A percentile compares a stretch with the other conserved stretches of the same genome.
These are phyloP conservation scores for Botrytis paeoniae DNA, from an alignment of 2,329 filamentous ascomycete species.

Conservation along the genomic window DNA sequence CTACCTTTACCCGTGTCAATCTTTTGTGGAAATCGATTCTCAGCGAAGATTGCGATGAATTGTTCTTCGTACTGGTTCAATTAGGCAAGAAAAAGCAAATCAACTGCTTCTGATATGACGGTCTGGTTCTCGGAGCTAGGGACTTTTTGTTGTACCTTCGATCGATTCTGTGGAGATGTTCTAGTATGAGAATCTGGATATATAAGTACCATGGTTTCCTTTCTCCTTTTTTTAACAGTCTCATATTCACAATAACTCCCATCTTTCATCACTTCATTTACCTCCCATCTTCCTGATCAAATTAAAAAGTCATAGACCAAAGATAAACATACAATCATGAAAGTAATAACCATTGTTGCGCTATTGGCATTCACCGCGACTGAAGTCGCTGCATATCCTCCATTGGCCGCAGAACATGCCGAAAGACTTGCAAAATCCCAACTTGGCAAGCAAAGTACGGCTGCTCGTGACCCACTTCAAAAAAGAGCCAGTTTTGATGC, in stretches of 20 bases:
- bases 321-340: not conserved
- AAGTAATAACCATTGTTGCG: not conserved
- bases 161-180: not conserved
- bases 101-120: not conserved
- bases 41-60: not conserved
- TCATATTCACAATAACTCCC: not conserved
- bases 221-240: not conserved
- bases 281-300: not conserved
- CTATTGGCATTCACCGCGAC: not conserved
- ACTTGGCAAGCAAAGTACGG: slow-evolving; percentile 6
- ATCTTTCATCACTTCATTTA: not conserved
- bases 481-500: slow-evolving; percentile 6
- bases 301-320: not conserved
- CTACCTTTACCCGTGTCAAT: not conserved
- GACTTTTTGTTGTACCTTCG: not conserved
- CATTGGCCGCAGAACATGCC: not conserved
- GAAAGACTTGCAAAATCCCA: slow-evolving; percentile 5
- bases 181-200: not conserved
- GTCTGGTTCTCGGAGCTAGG: not conserved
- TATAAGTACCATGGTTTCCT: not conserved
- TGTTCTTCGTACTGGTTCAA: not conserved
- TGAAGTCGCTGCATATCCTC: slow-evolving; percentile 2
- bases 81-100: not conserved
- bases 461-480: not conserved
- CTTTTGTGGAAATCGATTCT: not conserved